Percentiles rank a stretch among this genome's conserved stretches.
phyloP scores from a whole-genome alignment of 768 basidiomycete genomes.

The Macrocybe gigantea region DNA sequence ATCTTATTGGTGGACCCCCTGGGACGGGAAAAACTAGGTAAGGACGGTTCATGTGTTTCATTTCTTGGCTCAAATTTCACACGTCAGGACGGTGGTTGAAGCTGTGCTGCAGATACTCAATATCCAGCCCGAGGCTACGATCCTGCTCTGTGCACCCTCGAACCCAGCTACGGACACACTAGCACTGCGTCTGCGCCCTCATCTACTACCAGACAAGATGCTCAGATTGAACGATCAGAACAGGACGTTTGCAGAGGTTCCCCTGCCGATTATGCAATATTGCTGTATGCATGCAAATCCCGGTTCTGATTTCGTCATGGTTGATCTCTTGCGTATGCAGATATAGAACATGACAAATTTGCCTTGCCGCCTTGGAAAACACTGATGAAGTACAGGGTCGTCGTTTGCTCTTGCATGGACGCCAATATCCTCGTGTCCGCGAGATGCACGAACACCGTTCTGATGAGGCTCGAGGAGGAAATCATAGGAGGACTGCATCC shows the following conservation, averaged over 20 bases:
- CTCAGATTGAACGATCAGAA: conserved; percentile 42
- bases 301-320: neutral
- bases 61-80: neutral
- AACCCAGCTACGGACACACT: conserved; percentile 48
- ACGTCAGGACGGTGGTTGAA: conserved; percentile 40
- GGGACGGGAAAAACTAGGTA: conserved; percentile 51
- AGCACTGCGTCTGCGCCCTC: conserved; percentile 29
- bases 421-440: conserved; percentile 37
- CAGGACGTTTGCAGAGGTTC: conserved; percentile 46
- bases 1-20: conserved; percentile 44
- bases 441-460: conserved; percentile 35
- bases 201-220: conserved; percentile 37
- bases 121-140: conserved; percentile 38
- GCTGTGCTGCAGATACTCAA: conserved; percentile 43
- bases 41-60: neutral
- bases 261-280: conserved; percentile 36
- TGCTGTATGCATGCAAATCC: conserved; percentile 30
- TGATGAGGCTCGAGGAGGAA: conserved; percentile 36
- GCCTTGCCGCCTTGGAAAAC: conserved; percentile 39
- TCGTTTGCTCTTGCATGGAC: conserved; percentile 42
- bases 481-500: conserved; percentile 32
- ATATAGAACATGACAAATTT: conserved; percentile 40
- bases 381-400: conserved; percentile 40
- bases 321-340: conserved; percentile 15
- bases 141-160: conserved; percentile 46